Conservation (phyloP, 352 stramenopile species). For the Stephanocyclus meneghinianus region DNA sequence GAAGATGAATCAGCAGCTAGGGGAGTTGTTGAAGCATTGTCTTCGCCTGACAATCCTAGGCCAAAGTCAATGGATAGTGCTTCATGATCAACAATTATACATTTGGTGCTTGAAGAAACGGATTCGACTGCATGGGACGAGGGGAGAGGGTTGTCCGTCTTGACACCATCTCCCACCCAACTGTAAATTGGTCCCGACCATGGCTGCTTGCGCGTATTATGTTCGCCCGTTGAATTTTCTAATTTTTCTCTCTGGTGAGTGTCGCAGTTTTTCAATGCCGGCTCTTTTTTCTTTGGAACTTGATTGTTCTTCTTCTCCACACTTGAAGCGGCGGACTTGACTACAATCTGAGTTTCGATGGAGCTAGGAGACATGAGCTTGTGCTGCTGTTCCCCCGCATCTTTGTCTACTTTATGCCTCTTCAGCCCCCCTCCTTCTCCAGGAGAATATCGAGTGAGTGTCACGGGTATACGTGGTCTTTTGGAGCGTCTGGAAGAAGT, state of each 20-base stretch:
- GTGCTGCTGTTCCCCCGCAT: not conserved
- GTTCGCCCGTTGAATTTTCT: no score
- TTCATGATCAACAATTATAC: not conserved
- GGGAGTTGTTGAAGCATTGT: not conserved
- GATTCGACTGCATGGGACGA: no score
- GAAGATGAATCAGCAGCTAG: not conserved
- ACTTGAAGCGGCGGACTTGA: not conserved
- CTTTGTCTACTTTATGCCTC: constrained; percentile 14
- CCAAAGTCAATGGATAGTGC: constrained; percentile 7
- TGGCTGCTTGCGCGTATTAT: not conserved
- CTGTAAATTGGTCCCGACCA: not conserved
- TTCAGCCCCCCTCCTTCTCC: constrained; percentile 40
- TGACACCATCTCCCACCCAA: not conserved
- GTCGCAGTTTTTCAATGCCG: not conserved
- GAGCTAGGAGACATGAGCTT: not conserved
- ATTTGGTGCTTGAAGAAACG: no score
- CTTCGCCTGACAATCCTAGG: not conserved
- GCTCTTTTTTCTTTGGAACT: not conserved
- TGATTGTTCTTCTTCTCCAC: not conserved
- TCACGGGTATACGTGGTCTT: constrained; percentile 1
- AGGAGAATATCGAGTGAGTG: constrained; percentile 30
- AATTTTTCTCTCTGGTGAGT: not conserved
- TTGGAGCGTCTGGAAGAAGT: constrained; percentile 7
- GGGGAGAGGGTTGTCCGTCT: not conserved
- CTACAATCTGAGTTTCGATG: not conserved